Base-by-base conservation (phyloP, 2,329 filamentous ascomycete genomes). In the Aspergillus costaricaensis region DNA sequence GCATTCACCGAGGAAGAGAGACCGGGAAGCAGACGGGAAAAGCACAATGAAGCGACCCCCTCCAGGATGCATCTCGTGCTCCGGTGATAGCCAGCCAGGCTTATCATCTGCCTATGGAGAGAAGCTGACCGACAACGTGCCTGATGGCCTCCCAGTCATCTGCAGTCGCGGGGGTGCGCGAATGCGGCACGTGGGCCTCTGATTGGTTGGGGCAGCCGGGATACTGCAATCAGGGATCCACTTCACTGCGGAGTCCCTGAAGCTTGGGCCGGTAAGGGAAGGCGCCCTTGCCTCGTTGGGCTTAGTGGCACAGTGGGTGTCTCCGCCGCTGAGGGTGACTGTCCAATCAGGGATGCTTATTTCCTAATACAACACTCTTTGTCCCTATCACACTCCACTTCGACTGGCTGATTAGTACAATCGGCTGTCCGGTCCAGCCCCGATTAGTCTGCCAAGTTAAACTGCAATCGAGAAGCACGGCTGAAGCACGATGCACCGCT, bases 91-190 rank as follows among this genome's bases (percentile, higher is more conserved):
- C 41, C 10, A 32, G 44, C 44, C 25, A 27, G 41, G 55, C 58
- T 64, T 66, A 63, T 65, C 62, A 59, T 17, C 25, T 50, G 55
- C 39, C 66, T 68, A 68, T 68, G 14, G 62, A 61, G 61, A 55
- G 17, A 59, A 50, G 44, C 58, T 66, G 63, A 64, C 55, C 59
- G 61, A 48, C 59, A 67, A 67, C 66, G 66, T 68, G 66, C 62
- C 47, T 59, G 43, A 39, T 27, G 51, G 57, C 55, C 59, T 55
- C 54, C 23, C 55, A 38, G 59, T 62, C 65, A 63, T 55, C 58
- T 58, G 55, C 61, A 58, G 49, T 51, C 54, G 58, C 59, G 64
- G 62, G 65, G 61, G 60, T 62, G 64, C 21, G 39, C 25, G 15
- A 49, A n/a, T 25, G 14, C 23, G 12, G 59, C 66, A 68, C 66